Evolutionary conservation across 805 yeast genomes (phyloP).

Genomic region (Pichia occidentalis): DNA sequence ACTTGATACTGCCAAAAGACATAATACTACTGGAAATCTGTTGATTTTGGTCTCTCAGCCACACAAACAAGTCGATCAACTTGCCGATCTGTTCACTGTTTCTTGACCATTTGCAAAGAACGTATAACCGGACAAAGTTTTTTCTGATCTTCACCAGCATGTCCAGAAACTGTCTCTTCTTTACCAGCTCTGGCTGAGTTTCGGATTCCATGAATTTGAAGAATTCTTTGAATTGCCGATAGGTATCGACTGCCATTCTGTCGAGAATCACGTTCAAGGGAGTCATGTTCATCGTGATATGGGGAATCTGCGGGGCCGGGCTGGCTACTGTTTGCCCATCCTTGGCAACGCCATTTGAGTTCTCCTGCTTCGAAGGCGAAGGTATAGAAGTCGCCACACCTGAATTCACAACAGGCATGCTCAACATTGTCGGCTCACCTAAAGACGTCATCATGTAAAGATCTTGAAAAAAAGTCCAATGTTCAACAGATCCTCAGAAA

Average conservation of each 20-base stretch:
- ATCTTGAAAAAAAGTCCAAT: too few relatives aligned
- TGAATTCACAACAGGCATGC: too few relatives aligned
- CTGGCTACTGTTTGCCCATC: neutral
- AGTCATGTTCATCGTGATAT: conserved; percentile 62
- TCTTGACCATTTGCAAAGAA: conserved; percentile 82
- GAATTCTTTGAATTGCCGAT: conserved; percentile 52
- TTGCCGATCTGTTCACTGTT: conserved; percentile 63
- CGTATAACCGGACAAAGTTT: conserved; percentile 78
- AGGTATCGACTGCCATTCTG: conserved; percentile 55
- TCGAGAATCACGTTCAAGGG: conserved; percentile 56
- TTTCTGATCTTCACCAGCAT: conserved; percentile 68
- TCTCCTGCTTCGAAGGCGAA: too few relatives aligned
- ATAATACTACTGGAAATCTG: conserved; percentile 57
- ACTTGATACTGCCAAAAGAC: conserved; percentile 61
- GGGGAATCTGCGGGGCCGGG: conserved; percentile 46
- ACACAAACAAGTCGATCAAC: conserved; percentile 79
- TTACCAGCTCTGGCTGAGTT: conserved; percentile 48
- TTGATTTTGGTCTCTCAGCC: conserved; percentile 76
- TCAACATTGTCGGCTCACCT: too few relatives aligned
- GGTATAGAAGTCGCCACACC: too few relatives aligned
- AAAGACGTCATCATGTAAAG: too few relatives aligned
- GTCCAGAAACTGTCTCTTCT: conserved; percentile 64
- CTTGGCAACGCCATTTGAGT: neutral
- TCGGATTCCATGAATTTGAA: conserved; percentile 53
- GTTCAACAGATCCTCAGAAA: too few relatives aligned